A percentile compares a stretch with the other conserved stretches of the same genome.
Evolutionary conservation across 371 early-diverging fungal species (phyloP).

Genomic region (Mortierella sp.): DNA sequence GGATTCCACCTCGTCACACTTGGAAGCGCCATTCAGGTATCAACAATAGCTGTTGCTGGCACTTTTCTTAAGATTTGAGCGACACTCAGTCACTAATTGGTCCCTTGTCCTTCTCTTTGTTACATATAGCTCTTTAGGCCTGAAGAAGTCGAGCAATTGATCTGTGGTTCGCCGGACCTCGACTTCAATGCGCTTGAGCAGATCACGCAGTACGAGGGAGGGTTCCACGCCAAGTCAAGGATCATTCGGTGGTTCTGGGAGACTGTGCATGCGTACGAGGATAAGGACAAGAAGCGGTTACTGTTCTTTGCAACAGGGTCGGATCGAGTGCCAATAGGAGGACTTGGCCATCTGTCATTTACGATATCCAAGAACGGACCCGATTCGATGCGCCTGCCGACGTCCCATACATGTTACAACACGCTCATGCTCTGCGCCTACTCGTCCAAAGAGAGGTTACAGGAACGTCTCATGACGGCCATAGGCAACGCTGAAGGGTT

Average conservation of each 20-base stretch:
- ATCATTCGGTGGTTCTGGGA: conserved; percentile 94
- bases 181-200: conserved; percentile 89
- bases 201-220: conserved; percentile 92
- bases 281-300: conserved; percentile 91
- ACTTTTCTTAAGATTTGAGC: neutral
- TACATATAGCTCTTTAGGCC: conserved; percentile 82
- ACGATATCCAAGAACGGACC: conserved; percentile 98
- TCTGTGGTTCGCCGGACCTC: conserved; percentile 93
- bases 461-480: conserved; percentile 91
- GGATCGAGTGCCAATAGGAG: conserved; percentile 97
- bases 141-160: conserved; percentile 95
- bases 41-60: neutral
- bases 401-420: conserved; percentile 96
- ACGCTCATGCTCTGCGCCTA: conserved; percentile 97
- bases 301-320: conserved; percentile 98
- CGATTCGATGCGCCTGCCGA: conserved; percentile 89
- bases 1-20: conserved; percentile 92
- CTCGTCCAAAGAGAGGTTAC: conserved; percentile 82
- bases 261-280: conserved; percentile 85
- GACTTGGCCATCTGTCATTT: conserved; percentile 91
- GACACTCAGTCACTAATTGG: neutral
- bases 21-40: conserved; percentile 83
- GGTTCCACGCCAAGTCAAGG: conserved; percentile 74
- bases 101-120: neutral
- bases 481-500: conserved; percentile 98